Evolutionary conservation across 2,329 filamentous ascomycete genomes (phyloP).

Genomic region (Colletotrichum tropicale): DNA sequence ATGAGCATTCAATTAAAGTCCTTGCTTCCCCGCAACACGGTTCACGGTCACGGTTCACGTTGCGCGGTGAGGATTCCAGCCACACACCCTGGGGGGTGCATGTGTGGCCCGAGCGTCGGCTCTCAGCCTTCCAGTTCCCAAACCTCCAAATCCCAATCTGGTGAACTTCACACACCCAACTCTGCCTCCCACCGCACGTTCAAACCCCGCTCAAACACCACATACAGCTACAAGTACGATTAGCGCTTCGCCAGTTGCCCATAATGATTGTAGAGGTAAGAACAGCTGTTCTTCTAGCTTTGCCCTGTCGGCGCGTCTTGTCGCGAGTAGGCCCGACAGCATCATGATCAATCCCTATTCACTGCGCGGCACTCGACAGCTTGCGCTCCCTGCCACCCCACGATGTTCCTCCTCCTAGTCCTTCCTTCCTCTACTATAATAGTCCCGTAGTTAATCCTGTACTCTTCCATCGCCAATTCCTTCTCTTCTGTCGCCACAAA

Average conservation of each 20-base stretch:
- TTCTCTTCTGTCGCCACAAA: background rate
- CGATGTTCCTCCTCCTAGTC: background rate
- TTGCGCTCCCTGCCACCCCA: background rate
- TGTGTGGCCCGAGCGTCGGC: conserved; percentile 12
- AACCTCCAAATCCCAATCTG: conserved; percentile 19
- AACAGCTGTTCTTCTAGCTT: background rate
- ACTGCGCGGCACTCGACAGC: background rate
- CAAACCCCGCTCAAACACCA: background rate
- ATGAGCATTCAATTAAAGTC: conserved; percentile 17
- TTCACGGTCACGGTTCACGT: background rate
- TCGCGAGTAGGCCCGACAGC: background rate
- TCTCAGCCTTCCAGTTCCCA: conserved; percentile 19
- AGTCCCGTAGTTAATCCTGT: background rate
- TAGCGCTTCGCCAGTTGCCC: background rate
- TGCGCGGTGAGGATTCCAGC: conserved; percentile 13
- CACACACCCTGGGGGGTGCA: conserved; percentile 8
- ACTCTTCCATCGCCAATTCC: background rate
- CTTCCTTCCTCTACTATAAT: background rate
- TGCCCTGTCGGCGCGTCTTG: background rate
- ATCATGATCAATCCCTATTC: background rate
- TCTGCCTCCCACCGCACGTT: background rate
- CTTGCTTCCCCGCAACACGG: conserved; percentile 21
- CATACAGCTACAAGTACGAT: background rate
- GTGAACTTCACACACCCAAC: conserved; percentile 15
- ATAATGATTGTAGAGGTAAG: conserved; percentile 38